Evolutionary conservation across 2,329 filamentous ascomycete species (phyloP), one percentile per base, ranked within the genome.

Genomic region (Neonectria sp.): DNA sequence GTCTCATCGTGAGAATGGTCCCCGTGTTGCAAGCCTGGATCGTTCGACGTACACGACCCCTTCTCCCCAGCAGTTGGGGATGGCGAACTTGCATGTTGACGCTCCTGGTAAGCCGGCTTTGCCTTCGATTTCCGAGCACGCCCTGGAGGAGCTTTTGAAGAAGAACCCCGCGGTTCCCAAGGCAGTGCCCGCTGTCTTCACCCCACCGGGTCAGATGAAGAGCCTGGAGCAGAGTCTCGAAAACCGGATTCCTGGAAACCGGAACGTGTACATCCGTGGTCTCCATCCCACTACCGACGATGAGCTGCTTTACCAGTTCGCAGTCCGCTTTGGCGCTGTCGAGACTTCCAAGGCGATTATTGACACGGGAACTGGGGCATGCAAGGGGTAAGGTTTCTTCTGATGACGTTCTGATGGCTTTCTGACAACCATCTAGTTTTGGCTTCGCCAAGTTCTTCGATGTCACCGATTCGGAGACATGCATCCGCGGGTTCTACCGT

Each of bases 271-370:
- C 85, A 98, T 99, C 71, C 94, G 96, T 68, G 97, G 97, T 21
- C 91, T 99, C 69, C 93, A 97, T 71, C 95, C 96, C 0, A 95
- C 97, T 75, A 99, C 95, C 0, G 96, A 97, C 55, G 96, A 99
- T 77, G 93, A 97, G 56, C 92, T 97, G 78, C 86, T 99, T 21
- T 89, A 93, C 75, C 86, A 87, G 49, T 98, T 96, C 83, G 92
- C 95, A 49, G 87, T 90, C 73, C 93, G 95, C 57, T 99, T 98
- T 78, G 97, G 96, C 48, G 91, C 92, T 68, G 96, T 99, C 65
- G 94, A 97, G 83, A 97, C 95, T 72, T 98, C 95, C 77, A 99
- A 99, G 86, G 96, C 97, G 15, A 99, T 99, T 83, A 97, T 99
- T 77, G 97, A 99, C 83, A 92, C 95, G 59, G 91, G 93, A 73